Percentiles rank a stretch among this genome's conserved stretches.
Evolutionary conservation across 106 monocot species (phyloP).

Genomic region (Dactylorhiza incarnata): DNA sequence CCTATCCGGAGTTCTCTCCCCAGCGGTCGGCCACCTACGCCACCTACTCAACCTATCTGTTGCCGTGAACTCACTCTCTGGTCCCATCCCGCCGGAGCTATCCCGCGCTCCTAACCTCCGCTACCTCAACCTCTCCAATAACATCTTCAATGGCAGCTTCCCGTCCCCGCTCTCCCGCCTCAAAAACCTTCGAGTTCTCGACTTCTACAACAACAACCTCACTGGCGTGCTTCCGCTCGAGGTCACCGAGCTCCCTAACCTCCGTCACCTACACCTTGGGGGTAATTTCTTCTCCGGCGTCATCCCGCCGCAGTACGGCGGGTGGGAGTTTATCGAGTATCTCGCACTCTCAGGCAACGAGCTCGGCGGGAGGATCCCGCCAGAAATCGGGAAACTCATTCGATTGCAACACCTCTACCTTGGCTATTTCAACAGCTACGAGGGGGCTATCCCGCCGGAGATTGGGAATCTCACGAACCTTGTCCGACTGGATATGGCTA

Average conservation of each 20-base stretch:
- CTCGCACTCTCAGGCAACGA: conserved; percentile 34
- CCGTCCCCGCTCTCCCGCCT: conserved; percentile 24
- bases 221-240: conserved; percentile 36
- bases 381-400: conserved; percentile 16
- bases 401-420: conserved; percentile 16
- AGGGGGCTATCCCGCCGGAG: conserved; percentile 25
- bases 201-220: conserved; percentile 72
- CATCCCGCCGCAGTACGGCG: conserved; percentile 16
- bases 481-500: conserved; percentile 27
- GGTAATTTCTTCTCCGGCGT: conserved; percentile 38
- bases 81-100: conserved; percentile 33
- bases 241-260: conserved; percentile 27
- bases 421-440: conserved; percentile 33
- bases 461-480: conserved; percentile 21
- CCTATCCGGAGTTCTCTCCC: conserved; percentile 34
- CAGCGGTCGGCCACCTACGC: conserved; percentile 14
- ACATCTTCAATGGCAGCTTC: conserved; percentile 39
- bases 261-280: conserved; percentile 57
- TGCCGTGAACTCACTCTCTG: conserved; percentile 39
- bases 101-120: conserved; percentile 31
- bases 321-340: conserved; percentile 13
- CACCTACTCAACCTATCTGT: conserved; percentile 32
- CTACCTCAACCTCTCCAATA: conserved; percentile 65
- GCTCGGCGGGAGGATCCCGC: conserved; percentile 27
- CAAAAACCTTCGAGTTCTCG: conserved; percentile 33